phyloP scores from a whole-genome alignment of 2,329 filamentous ascomycete genomes.

The Zalaria obscura region DNA sequence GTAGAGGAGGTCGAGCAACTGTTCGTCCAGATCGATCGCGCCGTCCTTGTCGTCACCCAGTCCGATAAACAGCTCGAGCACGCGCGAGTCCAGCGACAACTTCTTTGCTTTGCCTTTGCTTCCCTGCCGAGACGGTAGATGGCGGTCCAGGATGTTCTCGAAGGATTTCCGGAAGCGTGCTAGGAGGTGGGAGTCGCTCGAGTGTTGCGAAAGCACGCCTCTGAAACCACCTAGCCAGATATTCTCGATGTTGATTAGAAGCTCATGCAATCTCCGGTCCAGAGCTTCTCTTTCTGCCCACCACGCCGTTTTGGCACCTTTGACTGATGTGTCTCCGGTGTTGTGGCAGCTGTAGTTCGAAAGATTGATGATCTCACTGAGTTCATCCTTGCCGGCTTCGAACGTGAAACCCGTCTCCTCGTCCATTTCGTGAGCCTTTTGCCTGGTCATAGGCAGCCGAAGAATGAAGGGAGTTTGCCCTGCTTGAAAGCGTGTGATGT shows the following conservation, averaged over 20 bases:
- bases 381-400: slow-evolving; percentile 61
- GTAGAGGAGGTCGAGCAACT: slow-evolving; percentile 82
- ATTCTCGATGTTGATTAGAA: slow-evolving; percentile 76
- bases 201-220: slow-evolving; percentile 74
- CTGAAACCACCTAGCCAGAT: slow-evolving; percentile 93
- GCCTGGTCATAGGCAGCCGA: slow-evolving; percentile 69
- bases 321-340: slow-evolving; percentile 54
- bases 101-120: slow-evolving; percentile 38
- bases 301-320: slow-evolving; percentile 69
- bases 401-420: slow-evolving; percentile 50
- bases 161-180: slow-evolving; percentile 66
- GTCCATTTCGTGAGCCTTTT: slow-evolving; percentile 66
- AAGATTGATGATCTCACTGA: slow-evolving; percentile 65
- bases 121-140: slow-evolving; percentile 64
- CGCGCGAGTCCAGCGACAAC: slow-evolving; percentile 45
- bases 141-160: slow-evolving; percentile 62
- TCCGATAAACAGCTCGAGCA: slow-evolving; percentile 79
- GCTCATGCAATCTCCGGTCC: slow-evolving; percentile 60
- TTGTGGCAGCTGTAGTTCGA: slow-evolving; percentile 77
- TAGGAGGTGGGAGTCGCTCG: slow-evolving; percentile 48
- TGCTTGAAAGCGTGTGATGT: slow-evolving; percentile 70
- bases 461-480: slow-evolving; percentile 71
- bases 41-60: slow-evolving; percentile 59
- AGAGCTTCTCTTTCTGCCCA: slow-evolving; percentile 75
- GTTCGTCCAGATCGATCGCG: slow-evolving; percentile 67